Conservation (phyloP, 441 rosid genomes). For the Euphorbia neoarborescens region DNA sequence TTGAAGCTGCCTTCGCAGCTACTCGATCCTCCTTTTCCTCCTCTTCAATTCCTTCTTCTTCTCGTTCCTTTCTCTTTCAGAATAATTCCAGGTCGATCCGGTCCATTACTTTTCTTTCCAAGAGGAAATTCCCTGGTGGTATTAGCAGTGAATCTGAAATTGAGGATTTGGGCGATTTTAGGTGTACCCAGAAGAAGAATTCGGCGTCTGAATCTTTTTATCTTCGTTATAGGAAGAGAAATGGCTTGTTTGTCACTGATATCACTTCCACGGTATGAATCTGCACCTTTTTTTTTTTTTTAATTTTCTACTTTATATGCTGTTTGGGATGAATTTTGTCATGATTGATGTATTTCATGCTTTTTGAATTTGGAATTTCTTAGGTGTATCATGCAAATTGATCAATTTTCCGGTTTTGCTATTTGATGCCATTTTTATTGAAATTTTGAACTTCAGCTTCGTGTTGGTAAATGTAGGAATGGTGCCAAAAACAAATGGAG, state of each 20-base stretch:
- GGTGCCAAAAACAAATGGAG: conserved; percentile 88
- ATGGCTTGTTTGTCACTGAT: conserved; percentile 61
- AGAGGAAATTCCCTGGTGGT: conserved; percentile 25
- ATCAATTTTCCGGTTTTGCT: background rate
- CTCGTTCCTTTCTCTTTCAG: conserved; percentile 21
- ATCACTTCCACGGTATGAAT: conserved; percentile 47
- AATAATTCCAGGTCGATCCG: conserved; percentile 28
- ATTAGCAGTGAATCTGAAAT: conserved; percentile 34
- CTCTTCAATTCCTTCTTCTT: conserved; percentile 26
- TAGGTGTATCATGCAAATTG: background rate
- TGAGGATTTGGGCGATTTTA: conserved; percentile 43
- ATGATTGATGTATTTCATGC: background rate
- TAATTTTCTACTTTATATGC: background rate
- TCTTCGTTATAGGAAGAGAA: conserved; percentile 40
- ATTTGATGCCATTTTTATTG: background rate
- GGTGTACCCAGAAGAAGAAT: conserved; percentile 25
- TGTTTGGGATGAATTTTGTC: background rate
- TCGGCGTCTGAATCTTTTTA: conserved; percentile 27
- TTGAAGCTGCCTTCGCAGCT: conserved; percentile 63
- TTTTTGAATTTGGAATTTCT: background rate
- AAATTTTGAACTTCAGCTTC: background rate
- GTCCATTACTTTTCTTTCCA: conserved; percentile 33
- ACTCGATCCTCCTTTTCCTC: conserved; percentile 37
- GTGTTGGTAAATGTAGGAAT: conserved; percentile 40
- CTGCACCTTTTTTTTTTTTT: background rate